A percentile compares a stretch with the other conserved stretches of the same genome.
These are phyloP conservation scores for Petasospora rhodanensis DNA, from an alignment of 1,139 yeast species.

Conservation along the genomic window DNA sequence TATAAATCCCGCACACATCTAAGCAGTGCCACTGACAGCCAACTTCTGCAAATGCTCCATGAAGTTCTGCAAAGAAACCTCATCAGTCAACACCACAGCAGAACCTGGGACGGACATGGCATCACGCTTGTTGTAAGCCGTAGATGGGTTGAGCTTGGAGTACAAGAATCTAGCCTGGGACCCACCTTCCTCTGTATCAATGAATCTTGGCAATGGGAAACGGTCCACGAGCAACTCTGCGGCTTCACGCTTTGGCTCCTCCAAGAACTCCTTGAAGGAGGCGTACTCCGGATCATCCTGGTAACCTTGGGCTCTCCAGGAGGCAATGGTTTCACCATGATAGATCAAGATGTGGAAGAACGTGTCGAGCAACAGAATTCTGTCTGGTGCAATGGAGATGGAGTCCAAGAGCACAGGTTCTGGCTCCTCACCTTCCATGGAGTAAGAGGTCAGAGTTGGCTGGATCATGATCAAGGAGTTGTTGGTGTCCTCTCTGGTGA, in stretches of 20 bases:
- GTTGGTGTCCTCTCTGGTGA: constrained; percentile 85
- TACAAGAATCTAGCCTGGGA: constrained; percentile 96
- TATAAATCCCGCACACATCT: too few species aligned
- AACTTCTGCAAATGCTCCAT: constrained; percentile 86
- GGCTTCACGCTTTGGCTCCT: constrained; percentile 89
- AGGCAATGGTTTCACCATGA: constrained; percentile 93
- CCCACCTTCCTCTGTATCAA: constrained; percentile 96
- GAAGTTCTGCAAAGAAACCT: constrained; percentile 86
- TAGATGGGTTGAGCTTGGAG: constrained; percentile 91
- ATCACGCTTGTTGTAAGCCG: constrained; percentile 63
- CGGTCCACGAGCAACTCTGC: constrained; percentile 87
- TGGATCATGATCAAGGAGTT: constrained; percentile 97
- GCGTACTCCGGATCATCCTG: constrained; percentile 89
- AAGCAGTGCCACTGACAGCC: constrained; percentile 51
- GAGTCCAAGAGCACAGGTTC: constrained; percentile 94
- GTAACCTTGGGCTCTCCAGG: constrained; percentile 94
- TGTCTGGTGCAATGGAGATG: constrained; percentile 85
- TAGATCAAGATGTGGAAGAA: constrained; percentile 94
- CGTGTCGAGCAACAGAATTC: constrained; percentile 83
- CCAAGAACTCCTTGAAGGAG: constrained; percentile 79
- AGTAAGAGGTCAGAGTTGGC: constrained; percentile 87
- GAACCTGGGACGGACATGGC: constrained; percentile 49
- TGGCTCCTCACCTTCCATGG: constrained; percentile 64
- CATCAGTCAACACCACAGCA: constrained; percentile 91
- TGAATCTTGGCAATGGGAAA: constrained; percentile 94